Evolutionary conservation across 441 rosid species (phyloP), one percentile per base, ranked within the genome.

Genomic region (Isatis lusitanica): DNA sequence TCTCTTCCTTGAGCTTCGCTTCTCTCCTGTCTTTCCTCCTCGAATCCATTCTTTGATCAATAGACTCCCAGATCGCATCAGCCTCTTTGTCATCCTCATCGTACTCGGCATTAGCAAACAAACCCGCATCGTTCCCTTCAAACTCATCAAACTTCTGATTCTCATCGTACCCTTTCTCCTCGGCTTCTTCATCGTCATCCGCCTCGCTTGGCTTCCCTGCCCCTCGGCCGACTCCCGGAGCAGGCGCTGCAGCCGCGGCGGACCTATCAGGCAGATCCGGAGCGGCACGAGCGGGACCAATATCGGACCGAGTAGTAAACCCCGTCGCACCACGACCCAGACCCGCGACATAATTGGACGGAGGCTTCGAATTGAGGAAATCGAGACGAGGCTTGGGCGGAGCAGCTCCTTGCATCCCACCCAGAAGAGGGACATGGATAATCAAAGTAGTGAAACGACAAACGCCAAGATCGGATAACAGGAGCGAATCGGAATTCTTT

Each of bases 281-380:
- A 51, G 97, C 98, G 2, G 96, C 96, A 16, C 99, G 91, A 58
- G 98, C 97, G 0, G 93, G 98, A 57, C 98, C 98, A 28, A 94
- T 94, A 83, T 92, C 97, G 1, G 98, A 94, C 1, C 97, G 86
- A 15, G 98, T 92, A 9, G 97, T 94, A 81, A 94, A 92, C 0
- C 98, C 93, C 0, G 99, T 91, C 36, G 99, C 98, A 13, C 99
- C 97, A 80, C 96, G 98, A 7, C 97, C 99, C 12, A 92, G 81
- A 13, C 97, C 98, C 16, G 97, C 98, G 6, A 95, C 99, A 67
- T 95, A 95, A 15, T 95, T 95, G 0, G 91, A 65, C 2, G 93
- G 95, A 4, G 97, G 97, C 80, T 85, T 92, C 5, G 96, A 91
- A 68, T 91, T 86, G 52, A 94, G 89, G 66, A 89, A 92, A n/a